Evolutionary conservation across 1,284 basidiomycete species (phyloP).

Genomic region (Boletus coffeatus): DNA sequence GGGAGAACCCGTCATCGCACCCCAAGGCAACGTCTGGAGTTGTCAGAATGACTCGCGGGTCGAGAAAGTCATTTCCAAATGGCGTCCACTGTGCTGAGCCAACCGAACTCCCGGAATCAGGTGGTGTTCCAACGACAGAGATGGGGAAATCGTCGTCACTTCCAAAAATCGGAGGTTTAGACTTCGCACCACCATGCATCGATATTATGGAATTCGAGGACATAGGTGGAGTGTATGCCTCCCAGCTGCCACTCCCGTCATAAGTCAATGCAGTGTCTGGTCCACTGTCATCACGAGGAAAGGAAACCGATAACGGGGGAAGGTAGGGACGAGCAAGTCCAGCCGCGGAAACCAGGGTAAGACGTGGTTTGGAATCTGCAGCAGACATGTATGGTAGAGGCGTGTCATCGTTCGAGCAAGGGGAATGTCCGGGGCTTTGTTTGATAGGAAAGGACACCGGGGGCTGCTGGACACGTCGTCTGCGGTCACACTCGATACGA

Average conservation of each 20-base stretch:
- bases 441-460: constrained; percentile 19
- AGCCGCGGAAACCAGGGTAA: constrained; percentile 29
- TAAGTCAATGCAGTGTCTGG: constrained; percentile 44
- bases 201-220: constrained; percentile 40
- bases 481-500: constrained; percentile 28
- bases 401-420: constrained; percentile 20
- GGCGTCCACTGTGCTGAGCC: constrained; percentile 22
- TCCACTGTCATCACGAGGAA: constrained; percentile 36
- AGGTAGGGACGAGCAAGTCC: constrained; percentile 28
- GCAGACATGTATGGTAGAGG: constrained; percentile 15
- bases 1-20: constrained; percentile 23
- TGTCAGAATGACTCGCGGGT: constrained; percentile 25
- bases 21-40: constrained; percentile 19
- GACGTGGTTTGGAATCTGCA: constrained; percentile 15
- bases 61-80: constrained; percentile 22
- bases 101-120: constrained; percentile 13
- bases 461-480: constrained; percentile 24
- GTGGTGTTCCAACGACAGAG: constrained; percentile 11
- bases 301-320: constrained; percentile 27
- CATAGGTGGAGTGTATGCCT: constrained; percentile 52
- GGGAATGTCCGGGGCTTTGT: constrained; percentile 28
- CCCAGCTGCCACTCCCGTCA: constrained; percentile 46
- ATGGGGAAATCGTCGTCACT: constrained; percentile 27
- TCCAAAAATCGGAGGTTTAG: constrained; percentile 20
- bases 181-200: constrained; percentile 14